Conservation (phyloP, 1,284 basidiomycete species). For the Cutaneotrichosporon sp. region DNA sequence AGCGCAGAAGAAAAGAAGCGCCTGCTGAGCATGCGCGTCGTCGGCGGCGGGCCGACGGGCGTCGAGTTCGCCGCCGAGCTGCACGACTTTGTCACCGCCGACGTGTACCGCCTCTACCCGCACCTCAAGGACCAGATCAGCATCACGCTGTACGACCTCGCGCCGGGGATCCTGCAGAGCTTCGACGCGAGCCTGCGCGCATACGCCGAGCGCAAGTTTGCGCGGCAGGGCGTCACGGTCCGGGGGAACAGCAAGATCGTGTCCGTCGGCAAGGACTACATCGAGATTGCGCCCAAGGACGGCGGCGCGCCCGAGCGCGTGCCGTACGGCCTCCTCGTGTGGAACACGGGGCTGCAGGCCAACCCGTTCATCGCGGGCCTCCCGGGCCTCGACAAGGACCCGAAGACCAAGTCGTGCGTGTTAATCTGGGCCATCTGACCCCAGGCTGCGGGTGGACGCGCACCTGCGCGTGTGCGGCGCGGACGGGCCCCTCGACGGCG, state of each 20-base stretch:
- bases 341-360: slow-evolving; percentile 79
- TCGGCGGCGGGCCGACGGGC: slow-evolving; percentile 64
- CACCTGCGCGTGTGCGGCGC: slow-evolving; percentile 63
- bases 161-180: slow-evolving; percentile 73
- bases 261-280: slow-evolving; percentile 64
- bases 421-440: neutral
- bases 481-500: slow-evolving; percentile 67
- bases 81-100: slow-evolving; percentile 61
- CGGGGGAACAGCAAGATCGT: slow-evolving; percentile 77
- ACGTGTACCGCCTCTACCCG: slow-evolving; percentile 60
- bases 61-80: slow-evolving; percentile 85
- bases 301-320: slow-evolving; percentile 55
- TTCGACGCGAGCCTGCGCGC: slow-evolving; percentile 66
- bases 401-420: slow-evolving; percentile 62
- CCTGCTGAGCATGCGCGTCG: slow-evolving; percentile 75
- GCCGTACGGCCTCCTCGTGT: slow-evolving; percentile 77
- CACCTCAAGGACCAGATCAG: slow-evolving; percentile 63
- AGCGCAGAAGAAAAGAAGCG: slow-evolving; percentile 66
- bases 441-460: slow-evolving; percentile 63
- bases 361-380: slow-evolving; percentile 73
- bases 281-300: slow-evolving; percentile 37
- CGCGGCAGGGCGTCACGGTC: slow-evolving; percentile 74
- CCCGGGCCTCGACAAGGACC: slow-evolving; percentile 63
- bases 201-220: slow-evolving; percentile 72
- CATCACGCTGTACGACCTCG: slow-evolving; percentile 79